phyloP scores from a whole-genome alignment of 148 eudicot genomes.

The Linanthus parryae region DNA sequence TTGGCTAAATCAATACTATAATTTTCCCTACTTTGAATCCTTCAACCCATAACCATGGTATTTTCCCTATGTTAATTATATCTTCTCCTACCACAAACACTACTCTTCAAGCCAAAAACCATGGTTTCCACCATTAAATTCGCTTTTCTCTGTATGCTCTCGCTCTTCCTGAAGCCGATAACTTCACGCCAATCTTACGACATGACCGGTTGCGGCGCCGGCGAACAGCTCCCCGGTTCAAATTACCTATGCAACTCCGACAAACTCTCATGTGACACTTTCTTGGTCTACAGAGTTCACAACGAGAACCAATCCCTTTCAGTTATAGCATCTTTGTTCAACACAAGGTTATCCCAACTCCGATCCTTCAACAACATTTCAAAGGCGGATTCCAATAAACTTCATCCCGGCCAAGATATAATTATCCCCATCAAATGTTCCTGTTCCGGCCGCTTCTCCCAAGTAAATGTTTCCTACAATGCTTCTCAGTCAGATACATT shows the following conservation, averaged over 20 bases:
- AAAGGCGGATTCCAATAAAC: neutral
- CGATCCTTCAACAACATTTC: slow-evolving; percentile 9
- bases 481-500: slow-evolving; percentile 1
- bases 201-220: slow-evolving; percentile 9
- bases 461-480: slow-evolving; percentile 8
- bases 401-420: slow-evolving; percentile 14
- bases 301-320: slow-evolving; percentile 3
- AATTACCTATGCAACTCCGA: slow-evolving; percentile 18
- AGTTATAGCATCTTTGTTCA: slow-evolving; percentile 12
- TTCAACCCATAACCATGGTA: neutral
- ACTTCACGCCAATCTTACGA: slow-evolving; percentile 18
- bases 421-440: slow-evolving; percentile 18
- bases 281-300: slow-evolving; percentile 17
- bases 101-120: neutral
- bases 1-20: slow-evolving; percentile 16
- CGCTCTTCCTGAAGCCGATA: neutral
- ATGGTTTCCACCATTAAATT: slow-evolving; percentile 10
- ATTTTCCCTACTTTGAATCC: neutral
- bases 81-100: neutral
- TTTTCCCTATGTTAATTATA: no score
- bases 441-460: slow-evolving; percentile 17
- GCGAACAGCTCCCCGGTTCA: slow-evolving; percentile 11
- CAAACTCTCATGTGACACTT: slow-evolving; percentile 6
- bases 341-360: neutral
- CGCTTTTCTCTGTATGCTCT: neutral